These are phyloP conservation scores for Batkoa obscura DNA, from an alignment of 371 early-diverging fungal species.

Conservation along the genomic window DNA sequence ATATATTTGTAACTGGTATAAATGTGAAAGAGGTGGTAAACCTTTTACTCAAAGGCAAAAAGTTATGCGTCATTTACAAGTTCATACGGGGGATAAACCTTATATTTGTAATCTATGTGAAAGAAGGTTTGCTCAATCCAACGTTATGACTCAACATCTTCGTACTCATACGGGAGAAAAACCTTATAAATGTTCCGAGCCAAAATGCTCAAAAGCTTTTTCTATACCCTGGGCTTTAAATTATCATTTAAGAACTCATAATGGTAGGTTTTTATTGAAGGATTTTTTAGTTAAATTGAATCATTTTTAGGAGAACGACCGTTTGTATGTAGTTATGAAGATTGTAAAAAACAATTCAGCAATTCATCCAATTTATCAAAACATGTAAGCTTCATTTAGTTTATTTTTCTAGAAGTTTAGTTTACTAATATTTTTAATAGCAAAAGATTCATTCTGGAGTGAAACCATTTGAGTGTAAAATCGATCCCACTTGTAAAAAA, in stretches of 20 bases:
- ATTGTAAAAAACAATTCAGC: conserved; percentile 49
- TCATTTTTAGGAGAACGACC: conserved; percentile 40
- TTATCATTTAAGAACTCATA: conserved; percentile 41
- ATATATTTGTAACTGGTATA: conserved; percentile 65
- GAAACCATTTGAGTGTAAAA: conserved; percentile 36
- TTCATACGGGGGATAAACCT: conserved; percentile 31
- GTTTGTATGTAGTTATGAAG: conserved; percentile 46
- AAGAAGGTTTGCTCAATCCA: conserved; percentile 64
- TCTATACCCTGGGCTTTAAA: conserved; percentile 48
- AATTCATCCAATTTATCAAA: conserved; percentile 64
- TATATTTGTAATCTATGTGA: conserved; percentile 56
- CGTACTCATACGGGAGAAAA: conserved; percentile 72
- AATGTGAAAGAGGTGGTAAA: conserved; percentile 44
- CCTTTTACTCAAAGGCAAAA: conserved; percentile 59
- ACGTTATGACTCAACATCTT: conserved; percentile 64
- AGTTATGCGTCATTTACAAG: conserved; percentile 13
- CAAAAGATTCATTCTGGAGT: conserved; percentile 47
- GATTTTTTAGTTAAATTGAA: not conserved
- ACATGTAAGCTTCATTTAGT: conserved; percentile 25
- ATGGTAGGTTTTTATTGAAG: conserved; percentile 12
- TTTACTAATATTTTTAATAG: conserved; percentile 6
- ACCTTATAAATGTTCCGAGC: conserved; percentile 47
- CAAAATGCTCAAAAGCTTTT: conserved; percentile 30
- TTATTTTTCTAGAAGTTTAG: not conserved
- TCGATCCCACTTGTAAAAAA: conserved; percentile 32